These are phyloP conservation scores for Harringtonia lauricola DNA, from an alignment of 2,329 filamentous ascomycete genomes.

Conservation along the genomic window DNA sequence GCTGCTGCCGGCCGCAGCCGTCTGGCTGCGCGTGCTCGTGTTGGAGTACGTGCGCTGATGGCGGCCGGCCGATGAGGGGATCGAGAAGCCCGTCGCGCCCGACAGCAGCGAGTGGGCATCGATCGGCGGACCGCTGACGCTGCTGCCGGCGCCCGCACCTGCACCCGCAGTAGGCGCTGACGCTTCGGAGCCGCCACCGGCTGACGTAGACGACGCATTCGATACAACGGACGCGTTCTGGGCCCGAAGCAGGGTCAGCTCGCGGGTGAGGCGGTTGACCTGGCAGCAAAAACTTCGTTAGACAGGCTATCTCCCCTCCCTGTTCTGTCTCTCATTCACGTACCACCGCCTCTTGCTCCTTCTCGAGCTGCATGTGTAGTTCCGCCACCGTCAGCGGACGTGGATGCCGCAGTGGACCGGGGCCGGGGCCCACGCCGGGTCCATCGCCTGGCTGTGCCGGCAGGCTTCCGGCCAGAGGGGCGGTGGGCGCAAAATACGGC, in stretches of 20 bases:
- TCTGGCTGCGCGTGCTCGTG: slow-evolving; percentile 41
- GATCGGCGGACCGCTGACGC: slow-evolving; percentile 15
- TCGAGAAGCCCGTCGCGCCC: slow-evolving; percentile 45
- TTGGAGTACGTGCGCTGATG: slow-evolving; percentile 48
- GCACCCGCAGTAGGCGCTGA: neutral
- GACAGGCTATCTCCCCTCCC: too few relatives aligned
- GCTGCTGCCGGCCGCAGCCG: slow-evolving; percentile 26
- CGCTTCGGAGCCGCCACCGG: slow-evolving; percentile 25
- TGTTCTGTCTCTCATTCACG: slow-evolving; percentile 17
- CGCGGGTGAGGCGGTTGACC: slow-evolving; percentile 88
- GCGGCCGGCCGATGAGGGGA: slow-evolving; percentile 38
- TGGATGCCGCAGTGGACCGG: slow-evolving; percentile 74
- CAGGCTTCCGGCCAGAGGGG: slow-evolving; percentile 10
- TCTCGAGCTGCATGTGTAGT: slow-evolving; percentile 80
- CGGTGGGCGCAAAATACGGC: slow-evolving; percentile 20
- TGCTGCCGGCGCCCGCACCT: neutral
- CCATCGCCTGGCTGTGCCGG: slow-evolving; percentile 13
- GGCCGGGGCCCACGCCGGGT: slow-evolving; percentile 41
- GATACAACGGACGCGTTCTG: slow-evolving; percentile 57
- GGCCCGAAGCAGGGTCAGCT: slow-evolving; percentile 71
- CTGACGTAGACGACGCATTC: slow-evolving; percentile 51
- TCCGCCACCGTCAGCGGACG: slow-evolving; percentile 81
- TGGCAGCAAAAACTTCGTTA: slow-evolving; percentile 22
- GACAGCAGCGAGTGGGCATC: slow-evolving; percentile 36
- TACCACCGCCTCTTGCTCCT: slow-evolving; percentile 91